A percentile compares a stretch with the other conserved stretches of the same genome.
Evolutionary conservation across 345 rosid species (phyloP).

Genomic region (Triadica sebifera): DNA sequence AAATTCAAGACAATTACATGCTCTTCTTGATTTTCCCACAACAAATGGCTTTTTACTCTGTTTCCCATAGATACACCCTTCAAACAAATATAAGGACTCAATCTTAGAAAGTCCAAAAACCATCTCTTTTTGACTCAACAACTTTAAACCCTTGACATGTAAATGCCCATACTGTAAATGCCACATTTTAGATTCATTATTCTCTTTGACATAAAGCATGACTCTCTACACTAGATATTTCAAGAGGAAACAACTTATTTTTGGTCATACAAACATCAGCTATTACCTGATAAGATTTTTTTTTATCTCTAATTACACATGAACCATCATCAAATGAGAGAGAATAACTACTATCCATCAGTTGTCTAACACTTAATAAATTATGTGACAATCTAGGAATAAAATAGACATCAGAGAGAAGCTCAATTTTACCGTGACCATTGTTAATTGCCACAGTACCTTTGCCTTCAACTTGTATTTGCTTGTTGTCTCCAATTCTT

Average conservation of each 20-base stretch:
- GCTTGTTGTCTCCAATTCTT: conserved; percentile 3
- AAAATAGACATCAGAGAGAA: background rate
- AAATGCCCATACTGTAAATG: conserved; percentile 5
- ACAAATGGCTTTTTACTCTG: background rate
- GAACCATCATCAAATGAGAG: background rate
- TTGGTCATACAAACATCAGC: background rate
- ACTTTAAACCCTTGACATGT: background rate
- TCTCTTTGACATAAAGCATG: background rate
- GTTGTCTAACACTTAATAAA: background rate
- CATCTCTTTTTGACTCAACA: background rate
- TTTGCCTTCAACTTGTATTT: conserved; percentile 5
- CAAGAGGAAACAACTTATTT: conserved; percentile 13
- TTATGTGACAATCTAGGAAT: conserved; percentile 1
- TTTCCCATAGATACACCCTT: background rate
- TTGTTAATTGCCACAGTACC: background rate
- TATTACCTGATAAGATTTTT: background rate
- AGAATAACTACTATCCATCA: background rate
- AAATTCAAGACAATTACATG: background rate
- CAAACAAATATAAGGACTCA: background rate
- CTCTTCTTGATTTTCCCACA: background rate
- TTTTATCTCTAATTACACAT: conserved; percentile 1
- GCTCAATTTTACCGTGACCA: background rate
- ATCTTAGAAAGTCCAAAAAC: background rate
- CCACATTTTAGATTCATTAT: conserved; percentile 9
- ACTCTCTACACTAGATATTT: background rate